Conservation (phyloP, 2,329 filamentous ascomycete species). For the Mycosphaerelloides madeirae region DNA sequence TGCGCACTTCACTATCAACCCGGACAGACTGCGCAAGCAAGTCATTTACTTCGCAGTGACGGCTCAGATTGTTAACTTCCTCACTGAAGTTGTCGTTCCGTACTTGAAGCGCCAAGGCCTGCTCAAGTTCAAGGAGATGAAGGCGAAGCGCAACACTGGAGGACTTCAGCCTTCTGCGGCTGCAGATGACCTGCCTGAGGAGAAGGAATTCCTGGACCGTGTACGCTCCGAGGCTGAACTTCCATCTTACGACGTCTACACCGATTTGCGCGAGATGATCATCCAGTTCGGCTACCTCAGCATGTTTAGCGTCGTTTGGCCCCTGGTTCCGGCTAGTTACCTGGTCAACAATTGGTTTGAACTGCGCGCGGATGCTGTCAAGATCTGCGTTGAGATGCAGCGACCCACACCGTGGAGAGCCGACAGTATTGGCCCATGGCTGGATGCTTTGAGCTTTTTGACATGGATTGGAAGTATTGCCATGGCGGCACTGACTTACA, state of each 20-base stretch:
- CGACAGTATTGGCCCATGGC: constrained; percentile 91
- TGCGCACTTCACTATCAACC: constrained; percentile 69
- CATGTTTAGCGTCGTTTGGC: constrained; percentile 91
- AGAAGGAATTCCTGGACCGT: constrained; percentile 72
- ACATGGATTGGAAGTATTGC: constrained; percentile 90
- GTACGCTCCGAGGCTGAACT: constrained; percentile 80
- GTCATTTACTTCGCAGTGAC: constrained; percentile 96
- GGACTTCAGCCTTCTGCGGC: constrained; percentile 36
- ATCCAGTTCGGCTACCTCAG: constrained; percentile 79
- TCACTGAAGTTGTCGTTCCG: constrained; percentile 78
- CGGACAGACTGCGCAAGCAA: constrained; percentile 76
- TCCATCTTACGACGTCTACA: constrained; percentile 80
- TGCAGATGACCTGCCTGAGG: constrained; percentile 65
- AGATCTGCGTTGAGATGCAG: constrained; percentile 85
- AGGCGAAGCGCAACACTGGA: constrained; percentile 53
- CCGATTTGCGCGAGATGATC: constrained; percentile 90
- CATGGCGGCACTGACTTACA: constrained; percentile 79
- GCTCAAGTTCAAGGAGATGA: constrained; percentile 72
- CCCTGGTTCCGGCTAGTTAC: constrained; percentile 83
- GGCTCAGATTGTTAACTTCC: constrained; percentile 83
- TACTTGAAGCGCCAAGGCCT: constrained; percentile 75
- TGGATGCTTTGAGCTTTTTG: constrained; percentile 80
- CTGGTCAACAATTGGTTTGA: constrained; percentile 95
- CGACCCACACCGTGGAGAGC: constrained; percentile 84
- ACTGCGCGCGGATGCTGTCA: constrained; percentile 85